phyloP scores from a whole-genome alignment of 2,329 filamentous ascomycete genomes.

The Xylaria sp. region DNA sequence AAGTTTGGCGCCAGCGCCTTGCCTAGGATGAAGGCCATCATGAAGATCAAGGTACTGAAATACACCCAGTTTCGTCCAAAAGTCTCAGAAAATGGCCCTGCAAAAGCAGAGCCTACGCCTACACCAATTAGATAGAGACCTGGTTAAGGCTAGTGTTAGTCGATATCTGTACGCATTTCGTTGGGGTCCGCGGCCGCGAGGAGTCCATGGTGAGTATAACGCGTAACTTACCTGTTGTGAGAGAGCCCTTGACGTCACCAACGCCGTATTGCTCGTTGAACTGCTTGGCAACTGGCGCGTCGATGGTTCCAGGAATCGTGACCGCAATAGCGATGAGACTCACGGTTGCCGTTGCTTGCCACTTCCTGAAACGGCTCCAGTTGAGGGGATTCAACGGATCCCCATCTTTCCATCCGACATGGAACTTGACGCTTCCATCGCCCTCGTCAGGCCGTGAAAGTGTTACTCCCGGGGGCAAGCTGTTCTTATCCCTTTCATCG shows the following conservation, averaged over 20 bases:
- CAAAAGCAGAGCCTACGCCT: not conserved
- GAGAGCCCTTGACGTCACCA: not conserved
- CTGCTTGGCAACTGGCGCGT: not conserved
- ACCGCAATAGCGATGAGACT: slow-evolving; percentile 1
- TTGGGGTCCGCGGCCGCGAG: not conserved
- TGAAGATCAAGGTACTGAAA: not conserved
- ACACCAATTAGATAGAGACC: slow-evolving; percentile 3
- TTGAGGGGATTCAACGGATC: not conserved
- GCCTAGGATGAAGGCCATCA: not conserved
- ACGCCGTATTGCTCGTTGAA: not conserved
- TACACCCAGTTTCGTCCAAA: slow-evolving; percentile 2
- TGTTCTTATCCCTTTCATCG: not conserved
- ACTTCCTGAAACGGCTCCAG: not conserved
- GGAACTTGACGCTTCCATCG: not conserved
- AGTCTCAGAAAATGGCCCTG: not conserved
- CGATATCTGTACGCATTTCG: not conserved
- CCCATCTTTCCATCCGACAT: not conserved
- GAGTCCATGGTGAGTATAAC: not conserved
- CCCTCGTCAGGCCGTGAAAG: not conserved
- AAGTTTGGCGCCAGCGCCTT: not conserved
- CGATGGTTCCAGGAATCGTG: not conserved
- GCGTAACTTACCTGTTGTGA: not conserved
- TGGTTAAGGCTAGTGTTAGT: not conserved
- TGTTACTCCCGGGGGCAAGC: not conserved
- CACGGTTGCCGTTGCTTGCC: not conserved